phyloP scores from a whole-genome alignment of 169 alveolate genomes.

The Babesia microti region DNA sequence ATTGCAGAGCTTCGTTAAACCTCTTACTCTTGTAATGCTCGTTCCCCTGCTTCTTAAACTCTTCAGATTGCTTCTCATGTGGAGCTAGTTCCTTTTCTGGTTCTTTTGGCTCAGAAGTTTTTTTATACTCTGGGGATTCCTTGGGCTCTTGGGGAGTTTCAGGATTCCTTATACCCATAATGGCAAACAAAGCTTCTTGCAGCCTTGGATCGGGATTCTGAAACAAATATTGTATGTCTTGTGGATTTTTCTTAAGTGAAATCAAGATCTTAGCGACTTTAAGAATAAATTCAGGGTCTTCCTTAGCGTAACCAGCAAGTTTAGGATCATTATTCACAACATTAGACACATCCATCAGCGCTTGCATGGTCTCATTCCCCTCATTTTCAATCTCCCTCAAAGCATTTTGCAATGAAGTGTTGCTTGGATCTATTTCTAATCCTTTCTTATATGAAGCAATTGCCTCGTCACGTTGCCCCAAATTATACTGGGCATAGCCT shows the following conservation, averaged over 20 bases:
- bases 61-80: constrained; percentile 49
- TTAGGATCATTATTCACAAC: constrained; percentile 21
- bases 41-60: constrained; percentile 66
- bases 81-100: constrained; percentile 43
- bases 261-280: constrained; percentile 10
- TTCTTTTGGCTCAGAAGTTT: constrained; percentile 20
- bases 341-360: constrained; percentile 17
- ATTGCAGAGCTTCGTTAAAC: constrained; percentile 85
- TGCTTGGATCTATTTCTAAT: constrained; percentile 76
- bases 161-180: constrained; percentile 16
- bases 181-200: constrained; percentile 39
- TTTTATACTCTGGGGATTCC: constrained; percentile 17
- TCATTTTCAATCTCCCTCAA: constrained; percentile 52
- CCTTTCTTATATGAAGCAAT: constrained; percentile 75
- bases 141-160: constrained; percentile 12
- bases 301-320: constrained; percentile 28
- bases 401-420: constrained; percentile 72
- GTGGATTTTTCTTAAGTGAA: constrained; percentile 26
- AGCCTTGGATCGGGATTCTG: constrained; percentile 38
- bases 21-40: constrained; percentile 72
- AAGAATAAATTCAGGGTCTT: constrained; percentile 32
- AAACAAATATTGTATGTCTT: constrained; percentile 17
- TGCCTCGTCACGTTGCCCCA: constrained; percentile 72
- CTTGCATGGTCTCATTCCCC: constrained; percentile 18
- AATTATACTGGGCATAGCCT: constrained; percentile 76